Evolutionary conservation across 139 green algal species (phyloP), one percentile per base, ranked within the genome.

Genomic region (Chlorella sp.): DNA sequence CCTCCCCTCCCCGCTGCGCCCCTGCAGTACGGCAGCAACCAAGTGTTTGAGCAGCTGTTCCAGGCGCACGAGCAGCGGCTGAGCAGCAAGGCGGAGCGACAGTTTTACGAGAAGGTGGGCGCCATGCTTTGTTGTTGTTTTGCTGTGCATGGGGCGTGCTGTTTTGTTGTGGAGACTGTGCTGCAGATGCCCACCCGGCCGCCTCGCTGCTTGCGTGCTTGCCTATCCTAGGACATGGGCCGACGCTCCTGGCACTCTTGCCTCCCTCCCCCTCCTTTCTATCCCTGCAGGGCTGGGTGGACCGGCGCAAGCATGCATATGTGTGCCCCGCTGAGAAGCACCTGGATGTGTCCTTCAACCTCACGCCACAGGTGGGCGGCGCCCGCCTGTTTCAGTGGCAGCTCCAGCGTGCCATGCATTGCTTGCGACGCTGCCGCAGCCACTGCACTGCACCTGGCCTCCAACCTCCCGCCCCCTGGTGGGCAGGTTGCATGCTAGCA

Each of bases 31-130:
- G 91, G 91, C n/a, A 92, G 88, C 83, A 93, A 94, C 41, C 91
- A 94, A 73, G n/a, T 95, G 28, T 91, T 96, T 67, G 89, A 91
- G 60, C 93, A 97, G 92, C 85, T 98, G 17, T 98, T 96, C 88
- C 87, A 95, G 87, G 92, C 93, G 16, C 94, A 92, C 67, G 92
- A 96, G 88, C 88, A 94, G 88, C 83, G 88, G 57, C 65, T 93
- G 69, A 83, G 69, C 32, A 12, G 51, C 67, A 36, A 69, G 47
- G 56, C 25, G 80, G 80, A 85, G 67, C 25, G 13, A 21, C 67
- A 72, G 47, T 74, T 62, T 7, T 63, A 64, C 16, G 63, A 72
- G 20, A 39, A 74, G 68, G 68, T 74, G 68, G 15, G 68, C 18
- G 9, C 44, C 44, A 51, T 9, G n/a, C n/a, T n/a, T 26, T 3